These are phyloP conservation scores for Exophiala sideris DNA, from an alignment of 2,329 filamentous ascomycete genomes.

Conservation along the genomic window DNA sequence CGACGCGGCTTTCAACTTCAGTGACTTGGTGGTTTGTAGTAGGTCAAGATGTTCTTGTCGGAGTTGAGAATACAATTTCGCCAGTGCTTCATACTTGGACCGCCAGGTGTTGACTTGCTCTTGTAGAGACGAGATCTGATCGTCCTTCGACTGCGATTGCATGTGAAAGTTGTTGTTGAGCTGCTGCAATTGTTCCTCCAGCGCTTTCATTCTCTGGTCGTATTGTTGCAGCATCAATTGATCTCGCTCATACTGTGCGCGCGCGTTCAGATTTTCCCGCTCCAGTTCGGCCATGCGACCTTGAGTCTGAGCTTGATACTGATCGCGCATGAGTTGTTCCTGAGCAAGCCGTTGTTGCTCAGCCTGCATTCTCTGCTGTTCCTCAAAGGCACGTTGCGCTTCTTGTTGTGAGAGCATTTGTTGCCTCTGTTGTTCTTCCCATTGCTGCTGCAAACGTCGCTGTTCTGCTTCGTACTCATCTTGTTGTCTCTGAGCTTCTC, in stretches of 20 bases:
- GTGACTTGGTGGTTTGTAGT: slow-evolving; percentile 90
- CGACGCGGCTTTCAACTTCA: slow-evolving; percentile 93
- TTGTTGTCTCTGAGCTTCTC: slow-evolving; percentile 84
- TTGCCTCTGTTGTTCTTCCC: slow-evolving; percentile 72
- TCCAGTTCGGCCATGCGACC: slow-evolving; percentile 94
- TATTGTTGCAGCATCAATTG: slow-evolving; percentile 97
- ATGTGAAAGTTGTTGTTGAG: slow-evolving; percentile 79
- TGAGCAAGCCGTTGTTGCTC: slow-evolving; percentile 90
- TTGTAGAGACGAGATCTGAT: slow-evolving; percentile 86
- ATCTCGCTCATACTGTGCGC: slow-evolving; percentile 94
- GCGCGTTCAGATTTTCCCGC: slow-evolving; percentile 87
- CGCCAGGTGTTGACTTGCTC: slow-evolving; percentile 98
- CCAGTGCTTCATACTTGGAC: slow-evolving; percentile 91
- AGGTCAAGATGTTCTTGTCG: slow-evolving; percentile 93
- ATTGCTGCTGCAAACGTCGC: slow-evolving; percentile 78
- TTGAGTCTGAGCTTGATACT: slow-evolving; percentile 90
- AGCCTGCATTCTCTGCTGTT: slow-evolving; percentile 80
- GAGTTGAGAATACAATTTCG: slow-evolving; percentile 94
- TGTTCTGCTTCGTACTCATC: slow-evolving; percentile 95
- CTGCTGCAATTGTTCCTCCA: slow-evolving; percentile 82
- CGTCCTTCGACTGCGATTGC: slow-evolving; percentile 85
- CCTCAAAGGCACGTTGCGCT: slow-evolving; percentile 92
- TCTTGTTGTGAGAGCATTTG: slow-evolving; percentile 81
- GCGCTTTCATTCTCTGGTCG: slow-evolving; percentile 85
- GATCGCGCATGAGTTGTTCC: slow-evolving; percentile 82